Conservation (phyloP, 306 rosid genomes). For the Quercus aquifolioides region DNA sequence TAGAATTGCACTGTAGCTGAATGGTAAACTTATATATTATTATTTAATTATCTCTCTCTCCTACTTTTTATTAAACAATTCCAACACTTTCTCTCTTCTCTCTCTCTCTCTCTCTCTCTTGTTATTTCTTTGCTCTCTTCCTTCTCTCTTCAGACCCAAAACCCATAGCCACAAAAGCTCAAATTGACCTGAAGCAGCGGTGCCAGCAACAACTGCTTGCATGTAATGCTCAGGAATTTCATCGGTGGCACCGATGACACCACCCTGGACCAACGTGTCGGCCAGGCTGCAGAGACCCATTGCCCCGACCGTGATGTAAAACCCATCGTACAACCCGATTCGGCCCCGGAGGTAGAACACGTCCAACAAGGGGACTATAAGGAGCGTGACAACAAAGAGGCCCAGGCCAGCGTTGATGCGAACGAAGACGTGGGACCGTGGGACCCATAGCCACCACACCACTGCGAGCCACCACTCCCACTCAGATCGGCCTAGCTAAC, state of each 20-base stretch:
- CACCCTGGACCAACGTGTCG: conserved; percentile 69
- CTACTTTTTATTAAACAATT: no score
- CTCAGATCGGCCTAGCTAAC: no score
- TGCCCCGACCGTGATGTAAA: conserved; percentile 53
- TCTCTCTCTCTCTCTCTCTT: no score
- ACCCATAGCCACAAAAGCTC: neutral
- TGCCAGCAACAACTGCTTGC: conserved; percentile 86
- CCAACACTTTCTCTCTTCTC: no score
- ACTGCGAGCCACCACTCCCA: no score
- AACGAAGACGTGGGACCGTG: conserved; percentile 40
- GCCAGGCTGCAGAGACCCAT: conserved; percentile 54
- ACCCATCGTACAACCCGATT: conserved; percentile 66
- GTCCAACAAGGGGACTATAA: conserved; percentile 63
- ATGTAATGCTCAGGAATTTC: conserved; percentile 78
- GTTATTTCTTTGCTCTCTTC: no score
- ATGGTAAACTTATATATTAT: no score
- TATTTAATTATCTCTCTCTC: no score
- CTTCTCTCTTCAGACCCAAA: no score
- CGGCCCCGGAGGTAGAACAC: conserved; percentile 54
- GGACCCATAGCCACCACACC: conserved; percentile 13
- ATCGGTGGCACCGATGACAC: conserved; percentile 74
- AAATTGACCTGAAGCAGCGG: conserved; percentile 65
- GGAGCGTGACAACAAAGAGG: conserved; percentile 48
- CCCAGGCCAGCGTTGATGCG: conserved; percentile 69
- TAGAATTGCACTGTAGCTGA: no score